Percentiles rank a stretch among this genome's conserved stretches.
These are phyloP conservation scores for Barbatosphaeria neglecta DNA, from an alignment of 495 filamentous ascomycete genomes.

Conservation along the genomic window DNA sequence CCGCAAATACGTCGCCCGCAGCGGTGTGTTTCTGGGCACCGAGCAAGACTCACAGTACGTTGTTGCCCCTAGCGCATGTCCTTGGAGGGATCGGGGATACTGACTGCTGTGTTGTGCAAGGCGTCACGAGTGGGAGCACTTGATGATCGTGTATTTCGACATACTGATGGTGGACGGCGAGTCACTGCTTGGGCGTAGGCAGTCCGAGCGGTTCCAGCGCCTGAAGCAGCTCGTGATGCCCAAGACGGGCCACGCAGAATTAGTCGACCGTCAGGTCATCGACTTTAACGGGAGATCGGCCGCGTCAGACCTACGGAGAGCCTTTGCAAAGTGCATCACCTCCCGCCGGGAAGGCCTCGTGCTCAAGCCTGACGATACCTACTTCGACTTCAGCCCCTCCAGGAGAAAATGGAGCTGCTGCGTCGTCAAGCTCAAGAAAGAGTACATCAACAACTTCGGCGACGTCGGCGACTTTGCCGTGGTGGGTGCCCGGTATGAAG, in stretches of 20 bases:
- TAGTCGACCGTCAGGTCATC: slow-evolving; percentile 50
- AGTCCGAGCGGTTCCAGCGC: slow-evolving; percentile 47
- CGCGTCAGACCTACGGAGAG: slow-evolving; percentile 38
- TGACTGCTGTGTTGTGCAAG: slow-evolving; percentile 23
- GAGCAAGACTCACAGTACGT: slow-evolving; percentile 58
- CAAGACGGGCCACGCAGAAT: slow-evolving; percentile 45
- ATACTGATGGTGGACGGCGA: slow-evolving; percentile 60
- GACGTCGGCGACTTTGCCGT: slow-evolving; percentile 75
- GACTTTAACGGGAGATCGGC: slow-evolving; percentile 43
- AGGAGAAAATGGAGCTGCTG: slow-evolving; percentile 27
- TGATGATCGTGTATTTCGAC: slow-evolving; percentile 81
- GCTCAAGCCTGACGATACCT: slow-evolving; percentile 71
- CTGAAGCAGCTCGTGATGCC: slow-evolving; percentile 46
- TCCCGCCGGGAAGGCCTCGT: slow-evolving; percentile 63
- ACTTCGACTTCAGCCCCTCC: slow-evolving; percentile 45
- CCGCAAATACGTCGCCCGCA: slow-evolving; percentile 64
- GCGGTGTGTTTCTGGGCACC: slow-evolving; percentile 57
- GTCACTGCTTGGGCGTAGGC: slow-evolving; percentile 46
- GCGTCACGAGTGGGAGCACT: slow-evolving; percentile 55
- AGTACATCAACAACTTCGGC: slow-evolving; percentile 71
- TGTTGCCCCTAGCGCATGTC: neutral
- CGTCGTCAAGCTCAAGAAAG: slow-evolving; percentile 82
- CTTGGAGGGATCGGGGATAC: neutral
- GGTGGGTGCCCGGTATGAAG: slow-evolving; percentile 57
- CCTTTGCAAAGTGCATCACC: slow-evolving; percentile 55